A percentile compares a stretch with the other conserved stretches of the same genome.
Evolutionary conservation across 306 rosid species (phyloP).

Genomic region (Lathyrus aphaca): DNA sequence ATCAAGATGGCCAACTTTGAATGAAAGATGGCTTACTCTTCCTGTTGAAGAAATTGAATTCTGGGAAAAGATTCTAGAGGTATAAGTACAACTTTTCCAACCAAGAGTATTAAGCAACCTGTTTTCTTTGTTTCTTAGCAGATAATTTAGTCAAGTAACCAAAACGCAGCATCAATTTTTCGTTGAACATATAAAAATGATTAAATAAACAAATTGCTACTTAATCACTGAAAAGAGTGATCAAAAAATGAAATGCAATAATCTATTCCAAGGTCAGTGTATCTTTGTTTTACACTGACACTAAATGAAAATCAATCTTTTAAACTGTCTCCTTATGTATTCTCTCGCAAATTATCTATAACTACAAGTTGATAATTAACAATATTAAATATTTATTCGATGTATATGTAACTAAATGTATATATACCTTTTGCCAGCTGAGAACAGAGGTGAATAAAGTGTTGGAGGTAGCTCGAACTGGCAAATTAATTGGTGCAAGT

Average conservation of each 20-base stretch:
- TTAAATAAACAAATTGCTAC: slow-evolving; percentile 1
- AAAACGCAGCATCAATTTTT: slow-evolving; percentile 9
- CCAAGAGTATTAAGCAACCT: slow-evolving; percentile 4
- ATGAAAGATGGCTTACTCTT: slow-evolving; percentile 72
- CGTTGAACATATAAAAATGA: neutral
- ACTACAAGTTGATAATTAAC: neutral
- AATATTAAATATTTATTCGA: slow-evolving; percentile 13
- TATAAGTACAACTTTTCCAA: slow-evolving; percentile 32
- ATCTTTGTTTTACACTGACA: slow-evolving; percentile 5
- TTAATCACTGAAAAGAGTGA: slow-evolving; percentile 13
- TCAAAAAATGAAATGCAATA: slow-evolving; percentile 29
- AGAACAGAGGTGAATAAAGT: slow-evolving; percentile 93
- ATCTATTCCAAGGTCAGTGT: slow-evolving; percentile 10
- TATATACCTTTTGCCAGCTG: slow-evolving; percentile 58
- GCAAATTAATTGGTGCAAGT: slow-evolving; percentile 83
- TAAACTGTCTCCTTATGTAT: neutral
- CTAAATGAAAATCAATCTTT: too few relatives aligned
- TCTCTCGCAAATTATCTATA: slow-evolving; percentile 4
- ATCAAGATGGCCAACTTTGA: slow-evolving; percentile 86
- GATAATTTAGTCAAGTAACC: neutral
- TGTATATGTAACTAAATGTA: slow-evolving; percentile 36
- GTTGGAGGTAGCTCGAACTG: slow-evolving; percentile 80
- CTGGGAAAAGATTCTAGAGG: slow-evolving; percentile 94
- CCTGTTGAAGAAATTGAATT: slow-evolving; percentile 70
- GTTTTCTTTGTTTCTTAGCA: slow-evolving; percentile 6